Conservation (phyloP, 371 early-diverging fungal species). For the Mortierella sp. region DNA sequence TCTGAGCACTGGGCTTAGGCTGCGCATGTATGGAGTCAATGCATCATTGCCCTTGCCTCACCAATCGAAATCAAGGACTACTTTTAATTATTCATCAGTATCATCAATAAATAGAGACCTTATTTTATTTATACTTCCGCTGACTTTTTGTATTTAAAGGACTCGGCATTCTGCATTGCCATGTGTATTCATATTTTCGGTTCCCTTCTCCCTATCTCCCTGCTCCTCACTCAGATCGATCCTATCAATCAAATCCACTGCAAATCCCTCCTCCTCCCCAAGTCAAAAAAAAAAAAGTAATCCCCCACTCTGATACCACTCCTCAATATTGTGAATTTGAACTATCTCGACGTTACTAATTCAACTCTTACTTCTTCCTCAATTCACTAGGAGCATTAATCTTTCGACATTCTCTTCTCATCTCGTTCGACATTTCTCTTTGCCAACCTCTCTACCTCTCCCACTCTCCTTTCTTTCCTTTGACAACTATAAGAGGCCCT, state of each 20-base stretch:
- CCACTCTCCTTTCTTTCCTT: neutral
- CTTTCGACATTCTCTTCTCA: neutral
- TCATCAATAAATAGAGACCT: neutral
- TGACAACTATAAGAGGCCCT: neutral
- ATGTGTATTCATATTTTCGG: slow-evolving; percentile 1
- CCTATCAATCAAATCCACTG: neutral
- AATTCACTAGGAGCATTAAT: neutral
- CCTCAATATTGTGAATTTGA: neutral
- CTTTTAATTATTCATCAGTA: neutral
- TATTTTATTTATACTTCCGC: slow-evolving; percentile 4
- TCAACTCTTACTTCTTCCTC: neutral
- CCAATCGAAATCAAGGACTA: neutral
- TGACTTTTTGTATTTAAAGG: neutral
- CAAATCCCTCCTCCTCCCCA: too few species aligned
- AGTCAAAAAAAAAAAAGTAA: too few species aligned
- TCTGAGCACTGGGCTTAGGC: neutral
- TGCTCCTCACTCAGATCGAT: neutral
- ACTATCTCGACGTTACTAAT: neutral
- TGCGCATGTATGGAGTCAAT: slow-evolving; percentile 4
- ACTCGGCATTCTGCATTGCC: neutral
- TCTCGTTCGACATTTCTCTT: neutral
- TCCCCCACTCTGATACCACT: neutral
- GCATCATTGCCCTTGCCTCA: neutral
- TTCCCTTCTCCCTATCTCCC: neutral
- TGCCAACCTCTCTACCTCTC: neutral